A percentile compares a stretch with the other conserved stretches of the same genome.
phyloP scores from a whole-genome alignment of 345 rosid species.

The Eucalyptus pauciflora region DNA sequence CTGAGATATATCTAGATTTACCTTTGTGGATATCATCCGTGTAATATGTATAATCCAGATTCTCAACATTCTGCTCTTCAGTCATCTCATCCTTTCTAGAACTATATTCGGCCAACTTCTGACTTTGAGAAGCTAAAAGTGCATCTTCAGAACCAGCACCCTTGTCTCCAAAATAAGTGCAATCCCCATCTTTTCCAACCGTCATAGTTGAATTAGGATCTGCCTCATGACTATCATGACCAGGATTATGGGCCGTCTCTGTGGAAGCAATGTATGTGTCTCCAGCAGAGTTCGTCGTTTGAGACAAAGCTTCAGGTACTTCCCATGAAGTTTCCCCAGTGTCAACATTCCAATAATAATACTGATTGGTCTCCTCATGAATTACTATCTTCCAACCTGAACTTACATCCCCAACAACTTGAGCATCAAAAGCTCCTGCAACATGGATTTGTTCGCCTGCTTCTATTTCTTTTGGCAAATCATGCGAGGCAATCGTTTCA shows the following conservation, averaged over 20 bases:
- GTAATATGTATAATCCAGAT: neutral
- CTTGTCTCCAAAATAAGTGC: neutral
- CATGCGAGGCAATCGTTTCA: slow-evolving; percentile 7
- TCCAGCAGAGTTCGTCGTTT: slow-evolving; percentile 11
- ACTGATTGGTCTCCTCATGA: slow-evolving; percentile 83
- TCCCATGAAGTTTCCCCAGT: slow-evolving; percentile 99
- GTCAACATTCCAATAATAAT: slow-evolving; percentile 90
- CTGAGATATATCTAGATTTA: neutral
- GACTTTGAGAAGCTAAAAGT: neutral
- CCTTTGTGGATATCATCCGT: neutral
- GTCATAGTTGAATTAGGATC: slow-evolving; percentile 2
- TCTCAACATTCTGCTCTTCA: neutral
- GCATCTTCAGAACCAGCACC: neutral
- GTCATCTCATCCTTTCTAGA: neutral
- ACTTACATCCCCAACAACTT: slow-evolving; percentile 33
- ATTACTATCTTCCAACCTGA: slow-evolving; percentile 74
- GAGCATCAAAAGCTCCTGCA: slow-evolving; percentile 25
- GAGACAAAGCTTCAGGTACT: slow-evolving; percentile 46
- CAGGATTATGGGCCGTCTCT: slow-evolving; percentile 16
- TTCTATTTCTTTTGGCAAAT: slow-evolving; percentile 18
- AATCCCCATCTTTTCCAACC: neutral
- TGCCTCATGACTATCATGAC: slow-evolving; percentile 7
- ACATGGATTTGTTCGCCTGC: slow-evolving; percentile 19
- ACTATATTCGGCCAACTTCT: neutral
- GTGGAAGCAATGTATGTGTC: slow-evolving; percentile 5